phyloP scores from a whole-genome alignment of 2,329 filamentous ascomycete species.

The Aspergillus sp. region DNA sequence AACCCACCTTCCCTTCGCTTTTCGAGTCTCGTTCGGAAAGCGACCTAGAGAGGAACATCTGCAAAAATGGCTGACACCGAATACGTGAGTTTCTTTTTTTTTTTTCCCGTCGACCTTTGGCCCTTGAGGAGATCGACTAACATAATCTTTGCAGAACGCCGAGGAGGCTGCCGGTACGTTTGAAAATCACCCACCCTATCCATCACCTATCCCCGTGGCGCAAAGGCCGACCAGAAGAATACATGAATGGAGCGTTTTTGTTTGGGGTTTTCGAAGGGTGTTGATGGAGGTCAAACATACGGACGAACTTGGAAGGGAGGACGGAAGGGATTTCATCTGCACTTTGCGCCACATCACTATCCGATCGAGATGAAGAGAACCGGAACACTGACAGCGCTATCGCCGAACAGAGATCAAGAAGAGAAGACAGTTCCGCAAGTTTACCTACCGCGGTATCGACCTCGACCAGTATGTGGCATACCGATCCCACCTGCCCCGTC shows the following conservation, averaged over 20 bases:
- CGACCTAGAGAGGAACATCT: conserved; percentile 44
- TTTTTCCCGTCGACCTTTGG: not conserved
- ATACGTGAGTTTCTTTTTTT: conserved; percentile 65
- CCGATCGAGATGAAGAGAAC: conserved; percentile 10
- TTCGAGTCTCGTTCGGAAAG: conserved; percentile 46
- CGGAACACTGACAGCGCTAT: conserved; percentile 30
- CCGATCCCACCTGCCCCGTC: conserved; percentile 7
- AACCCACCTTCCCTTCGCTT: conserved; percentile 42
- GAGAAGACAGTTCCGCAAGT: conserved; percentile 99
- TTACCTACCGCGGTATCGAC: conserved; percentile 98
- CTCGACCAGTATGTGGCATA: conserved; percentile 83
- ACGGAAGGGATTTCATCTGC: conserved; percentile 7
- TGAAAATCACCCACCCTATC: conserved; percentile 15
- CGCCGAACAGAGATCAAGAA: conserved; percentile 83
- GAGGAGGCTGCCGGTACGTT: conserved; percentile 84
- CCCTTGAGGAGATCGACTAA: conserved; percentile 32
- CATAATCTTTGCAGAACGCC: conserved; percentile 66
- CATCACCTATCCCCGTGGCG: conserved; percentile 11
- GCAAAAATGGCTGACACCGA: conserved; percentile 82
- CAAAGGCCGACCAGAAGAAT: conserved; percentile 1
- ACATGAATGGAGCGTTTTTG: not conserved
- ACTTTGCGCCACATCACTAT: not conserved
- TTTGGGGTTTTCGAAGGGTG: conserved; percentile 6
- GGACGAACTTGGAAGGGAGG: not conserved
- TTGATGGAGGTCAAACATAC: conserved; percentile 14